These are phyloP conservation scores for Leersia perrieri DNA, from an alignment of 176 grass and related monocot species.

Conservation along the genomic window DNA sequence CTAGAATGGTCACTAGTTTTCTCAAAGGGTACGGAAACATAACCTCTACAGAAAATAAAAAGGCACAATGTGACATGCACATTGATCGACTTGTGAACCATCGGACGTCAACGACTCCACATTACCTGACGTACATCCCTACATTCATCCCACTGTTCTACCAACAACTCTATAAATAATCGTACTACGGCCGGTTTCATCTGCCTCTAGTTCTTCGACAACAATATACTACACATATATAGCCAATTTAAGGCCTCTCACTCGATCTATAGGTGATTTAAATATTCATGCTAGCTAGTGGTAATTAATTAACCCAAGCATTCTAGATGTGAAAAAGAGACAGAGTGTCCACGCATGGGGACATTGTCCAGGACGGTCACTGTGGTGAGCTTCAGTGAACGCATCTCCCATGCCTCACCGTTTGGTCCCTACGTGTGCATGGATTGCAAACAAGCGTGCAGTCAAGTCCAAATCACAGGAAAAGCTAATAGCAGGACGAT, in stretches of 20 bases:
- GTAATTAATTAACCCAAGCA: neutral
- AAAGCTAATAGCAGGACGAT: neutral
- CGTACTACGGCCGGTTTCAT: neutral
- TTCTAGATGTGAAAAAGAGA: neutral
- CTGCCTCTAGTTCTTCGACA: neutral
- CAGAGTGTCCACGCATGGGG: neutral
- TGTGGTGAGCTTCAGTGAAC: neutral
- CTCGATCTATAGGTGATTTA: too few species aligned
- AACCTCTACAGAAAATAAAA: too few species aligned
- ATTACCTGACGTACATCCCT: neutral
- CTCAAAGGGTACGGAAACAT: neutral
- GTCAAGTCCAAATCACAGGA: slow-evolving; percentile 4
- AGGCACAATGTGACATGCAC: neutral
- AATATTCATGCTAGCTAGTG: neutral
- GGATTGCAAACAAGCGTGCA: neutral
- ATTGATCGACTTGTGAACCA: neutral
- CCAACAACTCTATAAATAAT: neutral
- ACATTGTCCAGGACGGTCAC: neutral
- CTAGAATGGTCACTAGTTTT: neutral
- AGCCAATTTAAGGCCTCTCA: neutral
- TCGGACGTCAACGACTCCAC: neutral
- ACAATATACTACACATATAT: too few species aligned
- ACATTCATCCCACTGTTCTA: neutral
- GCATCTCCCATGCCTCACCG: neutral
- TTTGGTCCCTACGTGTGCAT: neutral